A percentile compares a stretch with the other conserved stretches of the same genome.
These are phyloP conservation scores for Puccinia triticina DNA, from an alignment of 1,284 basidiomycete genomes.

Conservation along the genomic window DNA sequence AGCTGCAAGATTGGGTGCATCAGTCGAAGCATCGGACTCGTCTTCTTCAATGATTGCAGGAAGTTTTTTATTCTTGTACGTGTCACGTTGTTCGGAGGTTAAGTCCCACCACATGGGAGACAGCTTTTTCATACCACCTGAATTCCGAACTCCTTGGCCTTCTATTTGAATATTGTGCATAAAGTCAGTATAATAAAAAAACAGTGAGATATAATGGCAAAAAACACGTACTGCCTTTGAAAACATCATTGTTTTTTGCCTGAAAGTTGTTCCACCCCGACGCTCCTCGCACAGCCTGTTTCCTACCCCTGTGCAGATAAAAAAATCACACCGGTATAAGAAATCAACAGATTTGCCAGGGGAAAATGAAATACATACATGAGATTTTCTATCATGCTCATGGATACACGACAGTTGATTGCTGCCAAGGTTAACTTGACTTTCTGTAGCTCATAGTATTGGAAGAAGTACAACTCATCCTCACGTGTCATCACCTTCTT, in stretches of 20 bases:
- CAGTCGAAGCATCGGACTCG: neutral
- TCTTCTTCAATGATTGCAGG: neutral
- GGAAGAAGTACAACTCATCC: neutral
- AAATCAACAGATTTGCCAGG: neutral
- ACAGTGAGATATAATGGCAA: neutral
- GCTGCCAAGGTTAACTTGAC: neutral
- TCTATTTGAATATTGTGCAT: neutral
- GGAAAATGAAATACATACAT: neutral
- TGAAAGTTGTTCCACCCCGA: neutral
- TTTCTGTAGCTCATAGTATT: neutral
- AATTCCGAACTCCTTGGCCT: neutral
- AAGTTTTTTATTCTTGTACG: neutral
- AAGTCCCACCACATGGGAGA: neutral
- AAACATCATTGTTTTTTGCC: neutral
- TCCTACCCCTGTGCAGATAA: constrained; percentile 9
- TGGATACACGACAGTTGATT: neutral
- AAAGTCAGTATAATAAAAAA: neutral
- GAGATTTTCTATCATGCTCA: constrained; percentile 6
- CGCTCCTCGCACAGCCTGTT: neutral
- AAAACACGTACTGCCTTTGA: neutral
- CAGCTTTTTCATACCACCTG: neutral
- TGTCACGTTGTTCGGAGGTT: neutral
- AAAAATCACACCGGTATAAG: neutral
- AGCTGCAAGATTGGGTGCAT: neutral
- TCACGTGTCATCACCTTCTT: constrained; percentile 14